Conservation (phyloP, 2,329 filamentous ascomycete species). For the Mycosphaerelloides madeirae region DNA sequence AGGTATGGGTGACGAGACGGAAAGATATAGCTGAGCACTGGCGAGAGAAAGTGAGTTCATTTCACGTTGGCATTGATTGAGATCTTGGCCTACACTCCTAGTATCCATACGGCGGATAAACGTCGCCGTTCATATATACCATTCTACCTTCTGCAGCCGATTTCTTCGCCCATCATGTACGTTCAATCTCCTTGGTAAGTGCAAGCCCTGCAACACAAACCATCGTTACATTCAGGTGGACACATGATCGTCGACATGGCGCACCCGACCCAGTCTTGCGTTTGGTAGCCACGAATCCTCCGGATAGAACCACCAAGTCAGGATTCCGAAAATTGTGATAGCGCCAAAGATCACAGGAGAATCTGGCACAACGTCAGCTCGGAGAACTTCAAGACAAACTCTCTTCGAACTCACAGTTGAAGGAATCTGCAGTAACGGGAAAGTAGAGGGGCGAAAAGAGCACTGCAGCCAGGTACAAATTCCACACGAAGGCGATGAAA, state of each 20-base stretch:
- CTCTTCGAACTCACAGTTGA: slow-evolving; percentile 31
- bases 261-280: slow-evolving; percentile 9
- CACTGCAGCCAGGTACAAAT: slow-evolving; percentile 35
- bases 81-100: too few relatives aligned
- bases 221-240: too few relatives aligned
- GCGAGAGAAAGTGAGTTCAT: too few relatives aligned
- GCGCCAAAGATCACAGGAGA: slow-evolving; percentile 37
- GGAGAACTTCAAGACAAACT: not conserved
- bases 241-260: slow-evolving; percentile 1
- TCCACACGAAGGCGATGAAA: slow-evolving; percentile 36
- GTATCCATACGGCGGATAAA: too few relatives aligned
- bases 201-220: too few relatives aligned
- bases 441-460: slow-evolving; percentile 37
- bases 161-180: too few relatives aligned
- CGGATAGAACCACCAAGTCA: slow-evolving; percentile 34
- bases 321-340: slow-evolving; percentile 36
- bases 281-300: slow-evolving; percentile 35
- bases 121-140: too few relatives aligned
- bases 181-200: too few relatives aligned
- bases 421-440: slow-evolving; percentile 30
- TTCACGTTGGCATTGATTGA: too few relatives aligned
- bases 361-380: slow-evolving; percentile 7
- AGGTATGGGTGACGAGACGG: too few relatives aligned
- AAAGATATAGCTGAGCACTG: too few relatives aligned
- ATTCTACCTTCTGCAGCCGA: too few relatives aligned